These are phyloP conservation scores for Athelia sp. DNA, from an alignment of 1,284 basidiomycete genomes.

Conservation along the genomic window DNA sequence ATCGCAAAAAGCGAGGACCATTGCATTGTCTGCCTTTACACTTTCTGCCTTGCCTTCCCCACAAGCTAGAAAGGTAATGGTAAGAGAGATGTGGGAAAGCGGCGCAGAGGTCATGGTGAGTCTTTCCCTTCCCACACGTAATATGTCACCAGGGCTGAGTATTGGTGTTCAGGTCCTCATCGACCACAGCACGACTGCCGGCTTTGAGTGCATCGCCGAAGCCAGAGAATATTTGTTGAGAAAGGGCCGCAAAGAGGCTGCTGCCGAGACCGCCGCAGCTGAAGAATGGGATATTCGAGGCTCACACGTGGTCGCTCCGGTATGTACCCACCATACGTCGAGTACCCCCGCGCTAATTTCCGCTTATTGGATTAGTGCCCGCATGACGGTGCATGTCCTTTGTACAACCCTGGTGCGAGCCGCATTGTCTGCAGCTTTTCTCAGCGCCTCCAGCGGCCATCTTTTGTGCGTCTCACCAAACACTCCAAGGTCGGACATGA, in stretches of 20 bases:
- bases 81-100: constrained; percentile 87
- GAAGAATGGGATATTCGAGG: constrained; percentile 38
- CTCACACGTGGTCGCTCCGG: constrained; percentile 81
- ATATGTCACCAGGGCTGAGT: not conserved
- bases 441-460: constrained; percentile 83
- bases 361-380: constrained; percentile 63
- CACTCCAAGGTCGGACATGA: constrained; percentile 82
- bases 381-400: constrained; percentile 85
- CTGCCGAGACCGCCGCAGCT: constrained; percentile 37
- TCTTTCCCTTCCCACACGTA: constrained; percentile 9
- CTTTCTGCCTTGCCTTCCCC: constrained; percentile 69
- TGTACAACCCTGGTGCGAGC: constrained; percentile 46
- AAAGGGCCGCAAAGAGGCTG: constrained; percentile 55
- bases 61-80: constrained; percentile 58
- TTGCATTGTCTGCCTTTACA: constrained; percentile 85
- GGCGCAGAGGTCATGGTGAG: constrained; percentile 77
- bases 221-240: constrained; percentile 78
- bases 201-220: constrained; percentile 80
- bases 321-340: constrained; percentile 33
- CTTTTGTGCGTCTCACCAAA: constrained; percentile 84
- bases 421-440: constrained; percentile 77
- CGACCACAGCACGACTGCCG: constrained; percentile 75
- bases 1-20: constrained; percentile 39
- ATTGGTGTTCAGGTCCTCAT: constrained; percentile 66
- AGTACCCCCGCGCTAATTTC: constrained; percentile 1